Evolutionary conservation across 768 basidiomycete species (phyloP).

Genomic region (Serendipita sp.): DNA sequence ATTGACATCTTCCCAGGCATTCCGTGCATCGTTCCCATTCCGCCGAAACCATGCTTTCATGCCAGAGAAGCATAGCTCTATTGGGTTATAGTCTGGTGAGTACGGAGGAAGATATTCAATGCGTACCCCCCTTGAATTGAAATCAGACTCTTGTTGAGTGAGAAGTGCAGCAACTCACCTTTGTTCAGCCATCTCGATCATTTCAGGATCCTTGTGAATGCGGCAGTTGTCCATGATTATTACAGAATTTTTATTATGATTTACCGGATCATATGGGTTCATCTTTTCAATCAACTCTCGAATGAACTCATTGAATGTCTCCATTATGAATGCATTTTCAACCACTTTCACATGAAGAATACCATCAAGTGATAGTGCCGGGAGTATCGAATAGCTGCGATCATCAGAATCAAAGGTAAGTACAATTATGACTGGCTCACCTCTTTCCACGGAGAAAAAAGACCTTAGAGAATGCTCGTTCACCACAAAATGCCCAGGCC

Average conservation of each 20-base stretch:
- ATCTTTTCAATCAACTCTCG: conserved; percentile 12
- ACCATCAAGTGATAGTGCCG: conserved; percentile 17
- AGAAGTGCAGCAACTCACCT: neutral
- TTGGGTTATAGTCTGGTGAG: conserved; percentile 24
- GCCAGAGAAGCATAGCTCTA: conserved; percentile 23
- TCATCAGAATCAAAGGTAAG: neutral
- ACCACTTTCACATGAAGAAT: conserved; percentile 14
- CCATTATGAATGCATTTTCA: conserved; percentile 14
- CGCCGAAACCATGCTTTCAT: conserved; percentile 6
- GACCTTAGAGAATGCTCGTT: conserved; percentile 11
- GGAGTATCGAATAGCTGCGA: conserved; percentile 18
- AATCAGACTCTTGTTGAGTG: too few relatives aligned
- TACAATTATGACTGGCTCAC: neutral
- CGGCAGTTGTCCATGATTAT: conserved; percentile 11
- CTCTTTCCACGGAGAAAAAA: conserved; percentile 15
- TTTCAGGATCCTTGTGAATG: conserved; percentile 10
- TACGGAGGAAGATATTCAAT: conserved; percentile 22
- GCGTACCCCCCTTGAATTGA: neutral
- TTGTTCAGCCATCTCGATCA: conserved; percentile 4
- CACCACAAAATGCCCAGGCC: conserved; percentile 16
- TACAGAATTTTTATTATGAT: conserved; percentile 9
- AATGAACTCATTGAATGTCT: conserved; percentile 14
- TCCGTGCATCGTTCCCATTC: neutral
- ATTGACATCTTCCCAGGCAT: neutral
- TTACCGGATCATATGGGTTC: conserved; percentile 9